These are phyloP conservation scores for Lactarius hatsudake DNA, from an alignment of 768 basidiomycete genomes.

Conservation along the genomic window DNA sequence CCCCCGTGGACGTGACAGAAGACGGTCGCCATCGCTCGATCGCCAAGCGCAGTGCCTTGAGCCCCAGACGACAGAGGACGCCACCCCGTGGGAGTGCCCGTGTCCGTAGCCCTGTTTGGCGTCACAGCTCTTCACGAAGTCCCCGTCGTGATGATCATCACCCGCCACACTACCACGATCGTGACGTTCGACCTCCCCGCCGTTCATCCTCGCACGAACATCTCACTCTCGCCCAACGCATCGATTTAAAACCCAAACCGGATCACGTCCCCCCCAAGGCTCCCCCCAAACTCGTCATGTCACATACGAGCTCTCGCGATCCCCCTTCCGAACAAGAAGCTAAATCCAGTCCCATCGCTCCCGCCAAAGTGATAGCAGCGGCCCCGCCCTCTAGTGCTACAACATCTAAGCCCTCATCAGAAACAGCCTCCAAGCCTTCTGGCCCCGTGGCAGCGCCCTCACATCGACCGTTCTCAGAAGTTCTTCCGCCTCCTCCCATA, in stretches of 20 bases:
- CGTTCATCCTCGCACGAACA: neutral
- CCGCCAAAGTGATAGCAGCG: neutral
- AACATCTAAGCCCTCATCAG: neutral
- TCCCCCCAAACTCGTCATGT: neutral
- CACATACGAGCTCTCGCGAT: neutral
- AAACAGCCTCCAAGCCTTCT: neutral
- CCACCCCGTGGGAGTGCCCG: slow-evolving; percentile 13
- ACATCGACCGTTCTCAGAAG: neutral
- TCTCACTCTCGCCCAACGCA: neutral
- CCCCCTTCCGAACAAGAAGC: neutral
- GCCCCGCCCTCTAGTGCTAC: neutral
- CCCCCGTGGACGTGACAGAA: slow-evolving; percentile 3
- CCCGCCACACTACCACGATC: too few species aligned
- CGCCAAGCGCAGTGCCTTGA: neutral
- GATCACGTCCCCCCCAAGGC: neutral
- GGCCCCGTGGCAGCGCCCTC: neutral
- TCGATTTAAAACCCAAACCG: neutral
- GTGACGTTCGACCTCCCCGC: slow-evolving; percentile 2
- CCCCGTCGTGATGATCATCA: slow-evolving; percentile 10
- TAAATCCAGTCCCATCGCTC: neutral
- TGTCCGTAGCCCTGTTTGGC: neutral
- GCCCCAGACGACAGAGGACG: slow-evolving; percentile 3
- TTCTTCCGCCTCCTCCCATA: slow-evolving; percentile 17
- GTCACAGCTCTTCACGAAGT: slow-evolving; percentile 11
- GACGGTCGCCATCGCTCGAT: slow-evolving; percentile 3